Conservation (phyloP, 441 rosid genomes). For the Manihot esculenta region DNA sequence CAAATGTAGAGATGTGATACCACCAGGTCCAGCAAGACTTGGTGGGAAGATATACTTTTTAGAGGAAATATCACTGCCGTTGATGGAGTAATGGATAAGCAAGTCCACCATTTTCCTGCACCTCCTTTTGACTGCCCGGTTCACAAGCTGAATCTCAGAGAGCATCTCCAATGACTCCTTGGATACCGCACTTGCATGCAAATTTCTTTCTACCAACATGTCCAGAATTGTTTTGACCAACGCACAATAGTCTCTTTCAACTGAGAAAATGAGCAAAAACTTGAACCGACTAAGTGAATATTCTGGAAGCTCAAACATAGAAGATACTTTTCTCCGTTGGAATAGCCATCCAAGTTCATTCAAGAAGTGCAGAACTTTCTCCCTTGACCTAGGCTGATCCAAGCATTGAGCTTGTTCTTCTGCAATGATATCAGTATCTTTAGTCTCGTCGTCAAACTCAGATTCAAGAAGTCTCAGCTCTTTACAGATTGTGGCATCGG, state of each 20-base stretch:
- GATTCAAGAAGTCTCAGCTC: slow-evolving; percentile 72
- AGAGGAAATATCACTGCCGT: slow-evolving; percentile 22
- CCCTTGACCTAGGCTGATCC: slow-evolving; percentile 49
- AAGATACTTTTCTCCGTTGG: slow-evolving; percentile 50
- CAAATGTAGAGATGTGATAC: slow-evolving; percentile 79
- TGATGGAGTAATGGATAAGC: slow-evolving; percentile 50
- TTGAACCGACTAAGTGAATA: slow-evolving; percentile 68
- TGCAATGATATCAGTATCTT: slow-evolving; percentile 34
- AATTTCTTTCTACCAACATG: slow-evolving; percentile 57
- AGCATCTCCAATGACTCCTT: slow-evolving; percentile 55
- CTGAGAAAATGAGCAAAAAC: slow-evolving; percentile 64
- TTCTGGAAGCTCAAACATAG: slow-evolving; percentile 33
- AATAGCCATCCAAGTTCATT: slow-evolving; percentile 97
- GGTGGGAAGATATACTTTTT: slow-evolving; percentile 59
- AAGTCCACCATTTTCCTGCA: slow-evolving; percentile 64
- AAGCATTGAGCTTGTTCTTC: slow-evolving; percentile 47
- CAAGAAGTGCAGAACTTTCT: slow-evolving; percentile 65
- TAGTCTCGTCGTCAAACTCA: slow-evolving; percentile 48
- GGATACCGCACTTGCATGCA: slow-evolving; percentile 40
- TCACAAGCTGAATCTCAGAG: slow-evolving; percentile 63
- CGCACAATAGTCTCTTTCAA: slow-evolving; percentile 70
- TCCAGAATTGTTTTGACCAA: slow-evolving; percentile 61
- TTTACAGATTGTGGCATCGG: slow-evolving; percentile 69
- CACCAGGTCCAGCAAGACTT: slow-evolving; percentile 65
- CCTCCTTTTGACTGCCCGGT: slow-evolving; percentile 73